Evolutionary conservation across 2,329 filamentous ascomycete species (phyloP), one percentile per base, ranked within the genome.

Genomic region (Juglanconis oblonga): DNA sequence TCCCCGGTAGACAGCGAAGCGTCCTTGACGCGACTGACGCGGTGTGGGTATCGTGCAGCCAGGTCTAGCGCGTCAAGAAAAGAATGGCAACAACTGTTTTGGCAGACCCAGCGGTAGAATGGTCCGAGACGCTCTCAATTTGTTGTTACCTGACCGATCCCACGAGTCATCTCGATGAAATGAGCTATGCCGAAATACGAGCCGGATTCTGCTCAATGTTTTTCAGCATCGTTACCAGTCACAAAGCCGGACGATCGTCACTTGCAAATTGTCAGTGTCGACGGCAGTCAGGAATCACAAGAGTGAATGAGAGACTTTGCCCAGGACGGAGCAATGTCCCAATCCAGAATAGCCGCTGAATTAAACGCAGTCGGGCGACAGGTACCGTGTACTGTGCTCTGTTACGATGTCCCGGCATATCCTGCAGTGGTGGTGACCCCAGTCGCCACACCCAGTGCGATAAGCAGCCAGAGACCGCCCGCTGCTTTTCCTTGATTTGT

Each of bases 171-270:
- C 40, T 55, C 32, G 52, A 55, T 47, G 42, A 47, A 44, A 47
- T 35, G 40, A 47, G 11, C 13, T 6, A 57, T 57, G 55, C 50
- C 55, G 55, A 57, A 57, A 57, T 57, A 57, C 55, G 55, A 57
- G 47, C 38, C 40, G 45, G 49, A 17, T 35, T 31, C 35, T 42
- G 35, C 14, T 35, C 47, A n/a, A 36, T 8, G 11, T 9, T 31
- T 17, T 48, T 40, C 7, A 42, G 35, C 40, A 33, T 56, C 33
- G 9, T 50, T 29, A 56, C 38, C 33, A 36, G 24, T 3, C 5
- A 24, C 7, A n/a, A 10, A 33, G 24, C n/a, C 47, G 47, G 4
- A 33, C 3, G 44, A 42, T 36, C 45, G 32, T 51, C 33, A 2
- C n/a, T 33, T 44, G 38, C 52, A 55, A 55, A 56, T 24, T 36